Conservation (phyloP, 768 basidiomycete genomes). For the Phaeotremella fagi region DNA sequence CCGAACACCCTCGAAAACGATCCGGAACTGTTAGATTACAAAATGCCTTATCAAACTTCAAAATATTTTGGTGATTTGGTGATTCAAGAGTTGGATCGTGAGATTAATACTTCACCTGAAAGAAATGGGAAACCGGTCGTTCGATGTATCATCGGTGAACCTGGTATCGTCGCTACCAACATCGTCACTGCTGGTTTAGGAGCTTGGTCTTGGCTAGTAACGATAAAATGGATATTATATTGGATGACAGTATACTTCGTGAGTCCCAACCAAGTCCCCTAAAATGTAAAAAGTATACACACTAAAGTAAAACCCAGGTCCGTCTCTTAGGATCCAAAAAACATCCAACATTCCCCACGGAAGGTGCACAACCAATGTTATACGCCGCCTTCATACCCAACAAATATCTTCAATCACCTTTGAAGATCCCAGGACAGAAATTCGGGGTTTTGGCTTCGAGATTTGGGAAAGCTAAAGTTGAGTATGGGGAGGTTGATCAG, state of each 20-base stretch:
- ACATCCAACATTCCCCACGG: constrained; percentile 27
- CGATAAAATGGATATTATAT: constrained; percentile 16
- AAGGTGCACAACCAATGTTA: constrained; percentile 24
- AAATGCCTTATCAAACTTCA: constrained; percentile 33
- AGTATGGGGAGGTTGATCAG: constrained; percentile 24
- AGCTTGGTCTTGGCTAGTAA: neutral
- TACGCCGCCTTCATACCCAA: constrained; percentile 33
- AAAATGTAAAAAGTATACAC: neutral
- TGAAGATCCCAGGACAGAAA: constrained; percentile 17
- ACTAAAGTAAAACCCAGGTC: constrained; percentile 11
- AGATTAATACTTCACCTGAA: constrained; percentile 4
- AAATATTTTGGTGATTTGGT: constrained; percentile 44
- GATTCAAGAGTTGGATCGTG: constrained; percentile 34
- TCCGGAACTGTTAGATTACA: constrained; percentile 28
- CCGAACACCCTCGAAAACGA: constrained; percentile 25
- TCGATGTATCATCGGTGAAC: constrained; percentile 20
- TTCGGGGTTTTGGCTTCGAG: constrained; percentile 12
- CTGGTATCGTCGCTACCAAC: constrained; percentile 22
- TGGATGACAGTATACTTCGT: constrained; percentile 25
- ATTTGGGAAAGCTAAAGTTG: constrained; percentile 19
- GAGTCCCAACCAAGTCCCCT: constrained; percentile 3
- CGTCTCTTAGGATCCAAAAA: constrained; percentile 31
- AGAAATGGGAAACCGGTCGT: constrained; percentile 9
- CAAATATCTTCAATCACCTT: constrained; percentile 12
- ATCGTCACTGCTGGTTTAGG: constrained; percentile 16